Conservation (phyloP, 2,329 filamentous ascomycete genomes). For the Leptographium lundbergii region DNA sequence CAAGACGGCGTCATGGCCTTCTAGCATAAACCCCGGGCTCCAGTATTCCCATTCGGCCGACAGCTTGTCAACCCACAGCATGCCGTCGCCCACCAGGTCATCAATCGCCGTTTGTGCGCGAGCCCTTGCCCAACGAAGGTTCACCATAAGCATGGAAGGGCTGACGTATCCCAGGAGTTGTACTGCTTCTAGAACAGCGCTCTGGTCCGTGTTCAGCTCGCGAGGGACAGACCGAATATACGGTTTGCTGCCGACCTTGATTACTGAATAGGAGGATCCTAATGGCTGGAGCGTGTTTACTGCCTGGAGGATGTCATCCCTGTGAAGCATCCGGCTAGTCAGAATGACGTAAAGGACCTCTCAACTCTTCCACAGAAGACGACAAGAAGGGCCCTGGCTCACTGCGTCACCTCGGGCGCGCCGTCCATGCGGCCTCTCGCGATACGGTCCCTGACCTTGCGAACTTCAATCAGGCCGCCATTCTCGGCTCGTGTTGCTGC, state of each 20-base stretch:
- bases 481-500: constrained; percentile 78
- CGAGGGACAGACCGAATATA: constrained; percentile 91
- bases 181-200: constrained; percentile 79
- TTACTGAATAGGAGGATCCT: constrained; percentile 74
- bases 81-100: constrained; percentile 74
- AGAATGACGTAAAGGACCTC: not conserved
- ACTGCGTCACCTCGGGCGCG: constrained; percentile 68
- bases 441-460: constrained; percentile 67
- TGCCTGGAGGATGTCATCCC: constrained; percentile 81
- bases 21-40: constrained; percentile 64
- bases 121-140: constrained; percentile 74
- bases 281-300: constrained; percentile 79
- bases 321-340: constrained; percentile 16
- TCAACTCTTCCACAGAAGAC: not conserved
- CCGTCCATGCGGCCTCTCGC: constrained; percentile 62
- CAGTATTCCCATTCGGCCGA: constrained; percentile 84
- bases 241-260: constrained; percentile 69
- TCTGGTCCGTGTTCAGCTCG: constrained; percentile 90
- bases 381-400: constrained; percentile 15
- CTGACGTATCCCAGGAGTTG: constrained; percentile 85
- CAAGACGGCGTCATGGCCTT: constrained; percentile 18
- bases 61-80: constrained; percentile 91
- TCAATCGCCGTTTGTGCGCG: constrained; percentile 83
- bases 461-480: constrained; percentile 76
- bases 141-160: constrained; percentile 75